Percentiles rank a stretch among this genome's conserved stretches.
These are phyloP conservation scores for Beauveria brongniartii DNA, from an alignment of 2,329 filamentous ascomycete genomes.

Conservation along the genomic window DNA sequence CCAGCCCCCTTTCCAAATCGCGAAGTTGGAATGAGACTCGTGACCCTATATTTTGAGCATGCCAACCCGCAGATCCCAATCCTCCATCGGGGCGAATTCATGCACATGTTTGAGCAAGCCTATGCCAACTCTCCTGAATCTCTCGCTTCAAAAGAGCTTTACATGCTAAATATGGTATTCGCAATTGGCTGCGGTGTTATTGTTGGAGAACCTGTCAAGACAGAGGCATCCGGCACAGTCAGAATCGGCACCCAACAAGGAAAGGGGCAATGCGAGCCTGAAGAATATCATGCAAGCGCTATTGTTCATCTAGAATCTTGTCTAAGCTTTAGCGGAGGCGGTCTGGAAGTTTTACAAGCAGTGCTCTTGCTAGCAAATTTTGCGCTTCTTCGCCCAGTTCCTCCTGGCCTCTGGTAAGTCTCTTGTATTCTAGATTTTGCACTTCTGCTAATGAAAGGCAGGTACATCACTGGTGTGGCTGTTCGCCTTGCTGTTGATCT, in stretches of 20 bases:
- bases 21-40: conserved; percentile 63
- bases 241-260: conserved; percentile 20
- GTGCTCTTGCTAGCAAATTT: conserved; percentile 86
- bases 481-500: conserved; percentile 85
- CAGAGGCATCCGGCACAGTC: conserved; percentile 31
- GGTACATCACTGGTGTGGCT: conserved; percentile 90
- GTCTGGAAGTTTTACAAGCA: conserved; percentile 86
- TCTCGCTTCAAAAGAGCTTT: conserved; percentile 73
- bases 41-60: conserved; percentile 86
- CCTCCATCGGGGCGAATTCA: conserved; percentile 81
- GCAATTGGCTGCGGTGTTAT: conserved; percentile 93
- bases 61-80: conserved; percentile 95
- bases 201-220: conserved; percentile 54
- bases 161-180: conserved; percentile 94
- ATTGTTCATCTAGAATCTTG: conserved; percentile 88
- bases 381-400: conserved; percentile 81
- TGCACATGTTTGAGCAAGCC: conserved; percentile 75
- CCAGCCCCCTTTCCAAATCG: conserved; percentile 77
- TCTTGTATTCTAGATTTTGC: not conserved
- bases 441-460: conserved; percentile 15
- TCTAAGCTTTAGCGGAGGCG: conserved; percentile 76
- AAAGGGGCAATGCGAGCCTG: conserved; percentile 45
- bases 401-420: conserved; percentile 74
- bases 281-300: conserved; percentile 93
- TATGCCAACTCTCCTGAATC: conserved; percentile 62